Base-by-base conservation (phyloP, 2,329 filamentous ascomycete genomes). In the Fusarium avenaceum region DNA sequence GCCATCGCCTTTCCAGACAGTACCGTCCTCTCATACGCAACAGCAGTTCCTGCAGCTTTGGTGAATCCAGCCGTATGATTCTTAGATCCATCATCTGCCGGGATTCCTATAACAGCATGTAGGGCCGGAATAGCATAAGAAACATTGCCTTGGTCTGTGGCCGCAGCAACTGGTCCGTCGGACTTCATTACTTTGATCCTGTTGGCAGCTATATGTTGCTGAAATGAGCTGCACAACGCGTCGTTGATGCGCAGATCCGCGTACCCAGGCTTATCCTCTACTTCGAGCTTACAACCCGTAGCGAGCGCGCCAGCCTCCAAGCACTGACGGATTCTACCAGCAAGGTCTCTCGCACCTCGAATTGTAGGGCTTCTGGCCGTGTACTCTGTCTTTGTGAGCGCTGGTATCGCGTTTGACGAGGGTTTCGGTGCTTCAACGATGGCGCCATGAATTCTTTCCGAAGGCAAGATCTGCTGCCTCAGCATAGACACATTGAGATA, bases 341-440 rank as follows among this genome's bases (percentile, higher is more conserved):
- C 39, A 2, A 64, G 57, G 0, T 33, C 11, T 2, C 30, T 44
- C 3, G 45, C 46, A 17, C 38, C 32, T 2, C 46, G 33, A 8
- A 56, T 48, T 2, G 57, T 64, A 13, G 46, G 32, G 1, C 56
- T 55, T 19, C 61, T 53, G 7, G 53, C 44, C 15, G 22, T 43
- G 6, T 15, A 38, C 7, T 58, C 42, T n/a, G 35, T 38, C n/a
- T 52, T 47, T 3, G 52, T 55, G 1, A 47, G 33, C 4, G 32
- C 33, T 9, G 51, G 33, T 30, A 55, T 39, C 7, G 53, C 38
- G 43, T 42, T 49, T 0, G 44, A 43, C 5, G 38, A 42, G 9
- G 38, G 45, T 2, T 49, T 64, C 1, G 50, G 57, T 13, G 50
- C 61, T 40, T 71, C 63, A 11, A 67, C 57, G 13, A 65, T 51